Percentiles rank a stretch among this genome's conserved stretches.
Evolutionary conservation across 2,329 filamentous ascomycete species (phyloP).

Genomic region (Aspergillus ibericus): DNA sequence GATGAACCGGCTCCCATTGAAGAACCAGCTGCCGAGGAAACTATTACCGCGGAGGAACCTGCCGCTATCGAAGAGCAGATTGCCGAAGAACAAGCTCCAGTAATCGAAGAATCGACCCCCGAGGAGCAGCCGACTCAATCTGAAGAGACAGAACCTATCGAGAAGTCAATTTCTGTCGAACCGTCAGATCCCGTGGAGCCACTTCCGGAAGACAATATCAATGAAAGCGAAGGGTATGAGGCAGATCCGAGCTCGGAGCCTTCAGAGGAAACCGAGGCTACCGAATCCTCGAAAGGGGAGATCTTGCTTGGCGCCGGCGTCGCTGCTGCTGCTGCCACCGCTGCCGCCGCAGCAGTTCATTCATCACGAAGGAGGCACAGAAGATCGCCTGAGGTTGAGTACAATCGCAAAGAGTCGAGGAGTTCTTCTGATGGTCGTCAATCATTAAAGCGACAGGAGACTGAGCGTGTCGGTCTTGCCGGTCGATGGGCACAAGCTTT

Average conservation of each 20-base stretch:
- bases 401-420: constrained; percentile 38
- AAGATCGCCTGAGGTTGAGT: constrained; percentile 30
- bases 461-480: constrained; percentile 33
- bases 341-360: constrained; percentile 9
- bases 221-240: constrained; percentile 7
- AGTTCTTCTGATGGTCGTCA: constrained; percentile 36
- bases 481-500: constrained; percentile 37
- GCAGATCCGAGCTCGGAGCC: constrained; percentile 3
- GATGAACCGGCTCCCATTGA: constrained; percentile 18
- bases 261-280: constrained; percentile 3
- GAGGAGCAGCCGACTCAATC: not conserved
- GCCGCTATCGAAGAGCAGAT: constrained; percentile 7
- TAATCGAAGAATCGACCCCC: constrained; percentile 6
- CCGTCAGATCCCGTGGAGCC: constrained; percentile 8
- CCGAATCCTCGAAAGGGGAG: constrained; percentile 8
- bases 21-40: constrained; percentile 17
- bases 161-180: constrained; percentile 11
- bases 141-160: constrained; percentile 7
- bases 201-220: constrained; percentile 5
- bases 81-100: constrained; percentile 6
- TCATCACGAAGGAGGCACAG: constrained; percentile 33
- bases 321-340: constrained; percentile 7
- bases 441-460: constrained; percentile 33
- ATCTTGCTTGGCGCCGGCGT: not conserved
- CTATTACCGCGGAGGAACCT: constrained; percentile 17